Evolutionary conservation across 306 rosid genomes (phyloP), one percentile per base, ranked within the genome.

Genomic region (Trifolium pratense): DNA sequence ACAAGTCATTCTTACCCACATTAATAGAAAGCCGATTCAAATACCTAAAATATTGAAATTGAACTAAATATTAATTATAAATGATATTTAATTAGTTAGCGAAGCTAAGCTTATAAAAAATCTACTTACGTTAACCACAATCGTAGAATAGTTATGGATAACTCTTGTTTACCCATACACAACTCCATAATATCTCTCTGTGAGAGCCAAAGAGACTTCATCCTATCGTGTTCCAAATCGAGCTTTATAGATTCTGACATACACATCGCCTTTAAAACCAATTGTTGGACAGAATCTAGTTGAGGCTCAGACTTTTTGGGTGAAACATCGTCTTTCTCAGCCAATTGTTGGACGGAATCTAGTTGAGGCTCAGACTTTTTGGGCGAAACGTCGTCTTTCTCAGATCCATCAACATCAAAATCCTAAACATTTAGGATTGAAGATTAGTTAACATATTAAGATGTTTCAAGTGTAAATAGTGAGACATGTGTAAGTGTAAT

Each of bases 151-250:
- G 66, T 59, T 59, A 59, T 31, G 66, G 40, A 59, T 59, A 59
- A 59, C 66, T 59, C 66, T 59, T 59, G 66, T 59, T 29, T 59
- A 29, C 66, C 66, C 66, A 59, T 59, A 59, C 66, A 59, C 13
- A 59, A 15, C 12, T 59, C 66, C 40, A 59, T 29, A 59, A 59
- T 59, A 29, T 59, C 66, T 59, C 66, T 59, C 23, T 59, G 66
- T 59, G 66, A 59, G 21, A 59, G 42, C 42, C 42, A 59, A 32
- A 59, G 20, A 59, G n/a, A 29, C 39, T 59, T 31, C 21, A 31
- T 59, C 12, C n/a, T 31, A 6, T 59, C 42, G 13, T 59, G 66
- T 59, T 59, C 66, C 66, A 59, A 31, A 8, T 59, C 66, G 2
- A 59, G 13, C 42, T 31, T 59, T 59, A 59, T 59, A 59, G 66